A percentile compares a stretch with the other conserved stretches of the same genome.
These are phyloP conservation scores for Auricularia sp. DNA, from an alignment of 768 basidiomycete genomes.

Conservation along the genomic window DNA sequence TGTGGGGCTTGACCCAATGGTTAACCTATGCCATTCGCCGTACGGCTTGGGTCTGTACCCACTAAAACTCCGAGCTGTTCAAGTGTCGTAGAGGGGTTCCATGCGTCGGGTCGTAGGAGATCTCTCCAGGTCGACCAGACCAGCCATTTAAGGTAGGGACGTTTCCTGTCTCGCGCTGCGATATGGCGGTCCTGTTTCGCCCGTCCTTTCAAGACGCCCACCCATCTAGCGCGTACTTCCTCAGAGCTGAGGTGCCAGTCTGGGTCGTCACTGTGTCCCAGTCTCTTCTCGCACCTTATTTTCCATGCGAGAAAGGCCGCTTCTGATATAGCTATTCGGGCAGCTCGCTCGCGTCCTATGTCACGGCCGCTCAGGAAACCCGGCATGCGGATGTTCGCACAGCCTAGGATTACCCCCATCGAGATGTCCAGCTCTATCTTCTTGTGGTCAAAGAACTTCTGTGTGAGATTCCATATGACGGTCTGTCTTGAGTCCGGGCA, in stretches of 20 bases:
- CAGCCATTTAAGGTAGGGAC: too few relatives aligned
- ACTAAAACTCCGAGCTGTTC: too few relatives aligned
- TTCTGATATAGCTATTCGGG: neutral
- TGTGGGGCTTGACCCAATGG: too few relatives aligned
- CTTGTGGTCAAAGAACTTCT: conserved; percentile 5
- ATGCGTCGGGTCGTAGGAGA: too few relatives aligned
- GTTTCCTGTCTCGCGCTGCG: too few relatives aligned
- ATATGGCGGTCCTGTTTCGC: too few relatives aligned
- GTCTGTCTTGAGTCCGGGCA: conserved; percentile 13
- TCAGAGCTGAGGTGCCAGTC: neutral
- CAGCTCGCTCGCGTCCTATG: neutral
- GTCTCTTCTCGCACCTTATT: neutral
- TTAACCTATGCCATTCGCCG: too few relatives aligned
- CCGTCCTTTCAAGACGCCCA: too few relatives aligned
- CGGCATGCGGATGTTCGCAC: neutral
- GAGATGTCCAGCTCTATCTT: neutral
- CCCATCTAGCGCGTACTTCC: too few relatives aligned
- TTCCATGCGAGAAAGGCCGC: neutral
- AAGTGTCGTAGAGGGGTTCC: too few relatives aligned
- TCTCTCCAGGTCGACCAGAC: too few relatives aligned
- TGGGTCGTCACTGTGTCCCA: neutral
- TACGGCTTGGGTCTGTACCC: too few relatives aligned
- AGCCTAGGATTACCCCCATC: neutral
- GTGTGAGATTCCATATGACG: conserved; percentile 9
- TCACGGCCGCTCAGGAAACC: neutral